phyloP scores from a whole-genome alignment of 78 protist genomes.

The Isochrysis galbana region DNA sequence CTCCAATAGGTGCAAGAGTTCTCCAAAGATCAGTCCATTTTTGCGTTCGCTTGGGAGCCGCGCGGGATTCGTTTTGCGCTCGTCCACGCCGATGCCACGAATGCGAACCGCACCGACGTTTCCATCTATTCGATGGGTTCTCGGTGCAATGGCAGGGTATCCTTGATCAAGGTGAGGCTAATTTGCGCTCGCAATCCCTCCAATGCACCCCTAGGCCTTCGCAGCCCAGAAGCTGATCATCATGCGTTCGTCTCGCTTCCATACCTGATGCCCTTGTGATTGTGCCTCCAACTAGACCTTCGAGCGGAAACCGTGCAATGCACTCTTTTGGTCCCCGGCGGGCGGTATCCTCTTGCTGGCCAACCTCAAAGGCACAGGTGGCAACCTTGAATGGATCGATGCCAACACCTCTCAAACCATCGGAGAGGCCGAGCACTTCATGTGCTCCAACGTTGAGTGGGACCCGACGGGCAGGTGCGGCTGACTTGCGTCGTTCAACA shows the following conservation, averaged over 20 bases:
- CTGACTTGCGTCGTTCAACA: too few species aligned
- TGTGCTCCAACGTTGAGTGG: slow-evolving; percentile 82
- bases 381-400: slow-evolving; percentile 75
- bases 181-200: too few species aligned
- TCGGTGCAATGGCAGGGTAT: neutral
- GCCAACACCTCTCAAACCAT: slow-evolving; percentile 42
- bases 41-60: slow-evolving; percentile 67
- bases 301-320: slow-evolving; percentile 48
- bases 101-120: neutral
- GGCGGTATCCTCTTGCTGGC: slow-evolving; percentile 33
- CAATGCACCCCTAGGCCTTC: too few species aligned
- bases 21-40: slow-evolving; percentile 25
- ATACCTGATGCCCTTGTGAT: neutral
- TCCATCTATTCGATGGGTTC: slow-evolving; percentile 27
- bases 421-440: slow-evolving; percentile 78
- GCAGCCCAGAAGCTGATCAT: too few species aligned
- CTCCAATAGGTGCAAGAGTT: slow-evolving; percentile 37
- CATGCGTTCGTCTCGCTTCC: too few species aligned
- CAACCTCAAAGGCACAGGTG: slow-evolving; percentile 14
- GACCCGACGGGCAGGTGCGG: slow-evolving; percentile 85
- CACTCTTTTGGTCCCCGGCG: slow-evolving; percentile 40
- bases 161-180: neutral
- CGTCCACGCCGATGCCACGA: slow-evolving; percentile 40
- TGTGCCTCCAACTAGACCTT: too few species aligned
- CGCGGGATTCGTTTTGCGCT: slow-evolving; percentile 44